Percentiles rank a stretch among this genome's conserved stretches.
phyloP scores from a whole-genome alignment of 345 rosid genomes.

The Reutealis trisperma region DNA sequence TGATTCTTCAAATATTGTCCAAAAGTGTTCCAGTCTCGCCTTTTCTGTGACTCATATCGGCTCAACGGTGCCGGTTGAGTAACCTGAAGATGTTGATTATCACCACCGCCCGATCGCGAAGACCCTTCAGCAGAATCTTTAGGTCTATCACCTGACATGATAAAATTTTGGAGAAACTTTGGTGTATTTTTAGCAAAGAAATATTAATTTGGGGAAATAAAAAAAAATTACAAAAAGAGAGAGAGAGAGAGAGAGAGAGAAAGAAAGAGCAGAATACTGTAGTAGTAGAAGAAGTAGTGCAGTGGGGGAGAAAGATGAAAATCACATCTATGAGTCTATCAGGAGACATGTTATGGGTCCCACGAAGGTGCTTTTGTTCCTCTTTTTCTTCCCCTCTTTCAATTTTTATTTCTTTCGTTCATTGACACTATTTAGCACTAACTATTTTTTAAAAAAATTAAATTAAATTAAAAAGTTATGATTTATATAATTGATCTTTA shows the following conservation, averaged over 20 bases:
- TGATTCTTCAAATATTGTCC: slow-evolving; percentile 78
- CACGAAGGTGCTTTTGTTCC: slow-evolving; percentile 44
- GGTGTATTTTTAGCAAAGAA: slow-evolving; percentile 28
- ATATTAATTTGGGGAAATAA: slow-evolving; percentile 5
- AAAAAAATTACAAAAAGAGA: not conserved
- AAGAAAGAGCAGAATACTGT: not conserved
- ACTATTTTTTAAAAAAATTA: slow-evolving; percentile 7
- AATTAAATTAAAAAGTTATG: not conserved
- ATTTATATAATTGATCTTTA: slow-evolving; percentile 14
- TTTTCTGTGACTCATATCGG: slow-evolving; percentile 82
- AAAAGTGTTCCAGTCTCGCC: slow-evolving; percentile 88
- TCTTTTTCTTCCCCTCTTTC: slow-evolving; percentile 31
- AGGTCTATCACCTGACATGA: slow-evolving; percentile 36
- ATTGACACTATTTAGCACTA: slow-evolving; percentile 31
- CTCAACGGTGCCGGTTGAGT: slow-evolving; percentile 49
- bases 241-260: slow-evolving; percentile 6
- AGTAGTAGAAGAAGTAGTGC: slow-evolving; percentile 25
- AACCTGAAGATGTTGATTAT: slow-evolving; percentile 20
- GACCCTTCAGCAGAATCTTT: slow-evolving; percentile 46
- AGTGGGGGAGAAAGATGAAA: slow-evolving; percentile 44
- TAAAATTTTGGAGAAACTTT: slow-evolving; percentile 16
- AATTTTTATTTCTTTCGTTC: slow-evolving; percentile 2
- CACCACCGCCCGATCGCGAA: slow-evolving; percentile 40
- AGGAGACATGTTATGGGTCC: slow-evolving; percentile 65
- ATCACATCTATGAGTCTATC: slow-evolving; percentile 54